Conservation (phyloP, 345 rosid species). For the Eucalyptus lansdowneana region DNA sequence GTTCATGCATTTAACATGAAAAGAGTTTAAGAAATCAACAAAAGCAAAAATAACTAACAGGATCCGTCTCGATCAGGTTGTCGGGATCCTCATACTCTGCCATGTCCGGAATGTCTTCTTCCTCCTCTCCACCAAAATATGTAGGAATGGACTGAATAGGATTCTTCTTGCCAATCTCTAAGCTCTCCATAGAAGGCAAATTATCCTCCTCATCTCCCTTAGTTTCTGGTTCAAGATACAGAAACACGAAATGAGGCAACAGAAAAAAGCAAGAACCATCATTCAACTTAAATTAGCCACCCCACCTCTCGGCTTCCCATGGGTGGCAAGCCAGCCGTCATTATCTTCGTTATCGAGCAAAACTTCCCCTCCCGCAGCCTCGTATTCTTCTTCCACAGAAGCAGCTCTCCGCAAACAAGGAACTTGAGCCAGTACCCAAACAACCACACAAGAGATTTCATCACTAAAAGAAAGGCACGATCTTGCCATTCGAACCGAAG, state of each 20-base stretch:
- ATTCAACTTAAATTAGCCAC: not conserved
- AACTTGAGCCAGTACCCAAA: slow-evolving; percentile 20
- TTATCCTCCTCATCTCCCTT: slow-evolving; percentile 64
- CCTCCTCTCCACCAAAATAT: slow-evolving; percentile 77
- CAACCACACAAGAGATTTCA: no score
- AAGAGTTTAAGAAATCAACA: not conserved
- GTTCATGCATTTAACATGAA: not conserved
- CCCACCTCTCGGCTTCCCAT: slow-evolving; percentile 91
- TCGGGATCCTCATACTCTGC: slow-evolving; percentile 75
- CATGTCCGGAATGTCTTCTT: slow-evolving; percentile 94
- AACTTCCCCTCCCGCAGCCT: slow-evolving; percentile 94
- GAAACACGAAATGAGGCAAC: not conserved
- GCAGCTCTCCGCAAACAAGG: slow-evolving; percentile 94
- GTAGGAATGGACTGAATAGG: slow-evolving; percentile 59
- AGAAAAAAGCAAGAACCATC: not conserved
- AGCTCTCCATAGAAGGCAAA: slow-evolving; percentile 83
- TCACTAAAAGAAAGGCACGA: not conserved
- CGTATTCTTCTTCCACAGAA: slow-evolving; percentile 84
- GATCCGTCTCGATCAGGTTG: slow-evolving; percentile 61
- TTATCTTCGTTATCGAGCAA: slow-evolving; percentile 87
- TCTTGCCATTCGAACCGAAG: not conserved
- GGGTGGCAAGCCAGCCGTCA: slow-evolving; percentile 98
- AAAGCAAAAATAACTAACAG: not conserved
- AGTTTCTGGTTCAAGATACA: slow-evolving; percentile 17
- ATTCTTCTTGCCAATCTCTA: slow-evolving; percentile 45